phyloP scores from a whole-genome alignment of 1,139 yeast genomes.

The Blastobotrys ciferrii region DNA sequence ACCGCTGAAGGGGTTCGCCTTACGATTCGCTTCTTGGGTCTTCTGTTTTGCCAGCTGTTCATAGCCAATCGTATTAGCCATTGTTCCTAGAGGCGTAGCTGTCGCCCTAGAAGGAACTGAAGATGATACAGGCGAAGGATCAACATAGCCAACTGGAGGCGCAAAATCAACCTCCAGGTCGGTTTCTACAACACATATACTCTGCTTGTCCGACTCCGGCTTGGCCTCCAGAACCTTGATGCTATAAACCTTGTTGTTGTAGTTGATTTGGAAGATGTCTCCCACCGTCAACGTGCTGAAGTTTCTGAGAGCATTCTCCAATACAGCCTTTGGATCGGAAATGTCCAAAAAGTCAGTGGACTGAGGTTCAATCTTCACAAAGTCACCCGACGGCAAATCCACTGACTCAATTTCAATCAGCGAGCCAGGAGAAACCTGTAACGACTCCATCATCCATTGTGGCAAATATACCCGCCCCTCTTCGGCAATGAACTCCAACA shows the following conservation, averaged over 20 bases:
- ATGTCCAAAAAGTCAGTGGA: constrained; percentile 90
- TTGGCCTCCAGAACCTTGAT: constrained; percentile 85
- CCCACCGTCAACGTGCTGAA: constrained; percentile 84
- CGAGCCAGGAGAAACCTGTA: constrained; percentile 73
- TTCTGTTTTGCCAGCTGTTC: constrained; percentile 43
- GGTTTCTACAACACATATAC: constrained; percentile 94
- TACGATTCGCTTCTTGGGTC: constrained; percentile 13
- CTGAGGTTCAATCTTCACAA: constrained; percentile 94
- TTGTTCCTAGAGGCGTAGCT: constrained; percentile 53
- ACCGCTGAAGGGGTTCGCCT: constrained; percentile 49
- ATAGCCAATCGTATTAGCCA: constrained; percentile 77
- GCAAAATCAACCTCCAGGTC: constrained; percentile 97
- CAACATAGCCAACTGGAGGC: constrained; percentile 97
- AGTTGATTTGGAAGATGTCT: constrained; percentile 82
- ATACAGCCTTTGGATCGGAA: constrained; percentile 92
- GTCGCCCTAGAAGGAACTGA: constrained; percentile 22
- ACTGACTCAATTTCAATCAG: constrained; percentile 67
- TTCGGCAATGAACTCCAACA: constrained; percentile 92
- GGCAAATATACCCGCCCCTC: constrained; percentile 96
- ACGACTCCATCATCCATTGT: constrained; percentile 92
- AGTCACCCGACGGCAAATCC: constrained; percentile 80
- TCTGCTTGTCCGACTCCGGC: constrained; percentile 62
- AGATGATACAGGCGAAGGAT: constrained; percentile 47
- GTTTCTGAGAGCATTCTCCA: constrained; percentile 86
- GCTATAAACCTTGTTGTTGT: constrained; percentile 75